Base-by-base conservation (phyloP, 1,284 basidiomycete species). In the Ceratobasidium sp. region DNA sequence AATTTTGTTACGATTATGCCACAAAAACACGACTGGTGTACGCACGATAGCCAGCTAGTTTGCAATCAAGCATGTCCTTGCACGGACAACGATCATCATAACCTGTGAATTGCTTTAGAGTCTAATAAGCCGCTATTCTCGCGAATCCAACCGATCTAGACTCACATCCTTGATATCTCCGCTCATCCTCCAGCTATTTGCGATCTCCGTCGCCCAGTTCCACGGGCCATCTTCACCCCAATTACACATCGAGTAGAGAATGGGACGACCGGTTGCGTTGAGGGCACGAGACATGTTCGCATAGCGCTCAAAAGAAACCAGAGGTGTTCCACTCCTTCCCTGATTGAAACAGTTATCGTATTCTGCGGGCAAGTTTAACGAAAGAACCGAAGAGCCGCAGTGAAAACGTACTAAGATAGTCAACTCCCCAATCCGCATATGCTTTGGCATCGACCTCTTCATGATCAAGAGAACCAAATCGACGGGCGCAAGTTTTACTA, bases 241-340 rank as follows among this genome's bases (percentile, higher is more conserved):
- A 82, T 90, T 88, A 73, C 90, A 90, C 40, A 90, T 85, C 10
- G 89, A 88, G 81, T 88, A 91, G 3, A 90, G 84, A 63, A 90
- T 88, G 1, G 86, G 85, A 5, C 87, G 86, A 6, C 86, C 86
- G 0, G 88, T 89, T 0, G 85, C 85, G 60, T 83, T 83, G 12
- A 91, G 83, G 0, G 90, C 90, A 63, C 89, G 85, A 75, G 86
- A 83, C 90, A 91, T 91, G 4, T 86, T 84, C 7, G 82, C 83
- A 81, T 87, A 90, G 26, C 88, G 85, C 40, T 85, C 82, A 66
- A 84, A 86, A 0, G 87, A 88, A 49, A 88, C 83, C 46, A 82
- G 80, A 7, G 86, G 86, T 0, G 86, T 87, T 7, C 87, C 87
- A 2, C 86, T 84, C 23, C 85, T 85, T 13, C 87, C 88, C 79